A percentile compares a stretch with the other conserved stretches of the same genome.
phyloP scores from a whole-genome alignment of 2,329 filamentous ascomycete species.

The Scorias spongiosa region DNA sequence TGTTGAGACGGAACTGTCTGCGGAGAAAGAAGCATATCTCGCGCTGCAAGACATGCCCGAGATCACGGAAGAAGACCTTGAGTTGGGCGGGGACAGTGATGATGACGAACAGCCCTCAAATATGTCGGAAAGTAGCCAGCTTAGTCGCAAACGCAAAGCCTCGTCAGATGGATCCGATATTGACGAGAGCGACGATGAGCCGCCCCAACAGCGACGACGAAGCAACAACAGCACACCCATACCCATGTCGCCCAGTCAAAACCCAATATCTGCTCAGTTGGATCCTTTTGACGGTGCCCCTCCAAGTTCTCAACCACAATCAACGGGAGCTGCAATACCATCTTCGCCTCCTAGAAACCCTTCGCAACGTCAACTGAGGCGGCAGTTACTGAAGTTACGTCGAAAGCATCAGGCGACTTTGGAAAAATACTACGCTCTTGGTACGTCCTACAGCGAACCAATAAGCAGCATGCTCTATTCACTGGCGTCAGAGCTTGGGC shows the following conservation, averaged over 20 bases:
- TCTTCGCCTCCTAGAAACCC: slow-evolving; percentile 48
- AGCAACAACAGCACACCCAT: slow-evolving; percentile 71
- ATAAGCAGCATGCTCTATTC: slow-evolving; percentile 92
- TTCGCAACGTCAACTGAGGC: slow-evolving; percentile 57
- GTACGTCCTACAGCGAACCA: slow-evolving; percentile 85
- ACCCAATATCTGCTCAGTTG: slow-evolving; percentile 11
- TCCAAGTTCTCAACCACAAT: slow-evolving; percentile 28
- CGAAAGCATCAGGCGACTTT: slow-evolving; percentile 63
- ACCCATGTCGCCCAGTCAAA: slow-evolving; percentile 43
- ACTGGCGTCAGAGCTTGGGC: slow-evolving; percentile 81
- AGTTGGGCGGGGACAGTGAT: slow-evolving; percentile 43
- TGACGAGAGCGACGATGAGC: slow-evolving; percentile 55
- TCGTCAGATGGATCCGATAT: slow-evolving; percentile 55
- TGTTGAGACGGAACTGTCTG: slow-evolving; percentile 64
- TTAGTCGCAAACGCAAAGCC: slow-evolving; percentile 53
- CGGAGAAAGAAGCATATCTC: slow-evolving; percentile 68
- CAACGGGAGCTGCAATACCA: slow-evolving; percentile 21
- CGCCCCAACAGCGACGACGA: slow-evolving; percentile 63
- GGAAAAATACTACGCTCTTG: slow-evolving; percentile 69
- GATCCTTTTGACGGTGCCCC: slow-evolving; percentile 11
- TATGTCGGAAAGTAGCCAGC: slow-evolving; percentile 16
- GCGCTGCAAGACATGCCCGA: slow-evolving; percentile 85
- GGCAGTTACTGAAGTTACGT: slow-evolving; percentile 58
- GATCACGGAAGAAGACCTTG: slow-evolving; percentile 57
- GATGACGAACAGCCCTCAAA: slow-evolving; percentile 40